Evolutionary conservation across 2,329 filamentous ascomycete genomes (phyloP).

Genomic region (Diaporthe sp.): DNA sequence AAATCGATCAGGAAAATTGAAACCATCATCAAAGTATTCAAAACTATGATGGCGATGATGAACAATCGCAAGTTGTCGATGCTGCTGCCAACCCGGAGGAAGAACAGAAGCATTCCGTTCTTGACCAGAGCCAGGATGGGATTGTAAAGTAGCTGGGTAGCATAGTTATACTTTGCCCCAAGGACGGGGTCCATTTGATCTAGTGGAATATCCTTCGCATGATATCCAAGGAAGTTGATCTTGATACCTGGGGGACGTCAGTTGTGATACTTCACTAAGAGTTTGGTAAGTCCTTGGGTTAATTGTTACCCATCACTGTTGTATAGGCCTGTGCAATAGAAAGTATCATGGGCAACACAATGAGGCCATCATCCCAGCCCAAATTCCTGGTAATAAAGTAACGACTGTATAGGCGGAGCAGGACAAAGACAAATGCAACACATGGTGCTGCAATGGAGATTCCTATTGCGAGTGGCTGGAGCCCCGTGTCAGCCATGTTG

Average conservation of each 20-base stretch:
- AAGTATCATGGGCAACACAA: conserved; percentile 30
- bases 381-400: conserved; percentile 31
- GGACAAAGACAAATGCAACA: conserved; percentile 29
- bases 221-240: conserved; percentile 28
- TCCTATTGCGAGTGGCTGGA: conserved; percentile 23
- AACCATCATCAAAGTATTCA: conserved; percentile 50
- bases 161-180: conserved; percentile 49
- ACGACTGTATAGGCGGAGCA: conserved; percentile 32
- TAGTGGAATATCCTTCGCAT: conserved; percentile 41
- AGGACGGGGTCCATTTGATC: conserved; percentile 41
- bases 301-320: conserved; percentile 12
- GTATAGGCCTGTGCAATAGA: conserved; percentile 35
- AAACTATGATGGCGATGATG: conserved; percentile 49
- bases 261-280: not conserved
- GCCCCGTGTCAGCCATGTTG: conserved; percentile 27
- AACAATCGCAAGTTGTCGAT: conserved; percentile 51
- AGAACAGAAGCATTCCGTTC: conserved; percentile 60
- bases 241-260: conserved; percentile 19
- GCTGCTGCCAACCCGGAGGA: conserved; percentile 57
- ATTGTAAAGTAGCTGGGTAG: conserved; percentile 59
- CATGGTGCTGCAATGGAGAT: conserved; percentile 33
- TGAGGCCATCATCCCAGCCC: conserved; percentile 33
- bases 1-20: conserved; percentile 50
- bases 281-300: too few species aligned
- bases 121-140: conserved; percentile 62